phyloP scores from a whole-genome alignment of 768 basidiomycete species.

The Cantharellus anzutake region DNA sequence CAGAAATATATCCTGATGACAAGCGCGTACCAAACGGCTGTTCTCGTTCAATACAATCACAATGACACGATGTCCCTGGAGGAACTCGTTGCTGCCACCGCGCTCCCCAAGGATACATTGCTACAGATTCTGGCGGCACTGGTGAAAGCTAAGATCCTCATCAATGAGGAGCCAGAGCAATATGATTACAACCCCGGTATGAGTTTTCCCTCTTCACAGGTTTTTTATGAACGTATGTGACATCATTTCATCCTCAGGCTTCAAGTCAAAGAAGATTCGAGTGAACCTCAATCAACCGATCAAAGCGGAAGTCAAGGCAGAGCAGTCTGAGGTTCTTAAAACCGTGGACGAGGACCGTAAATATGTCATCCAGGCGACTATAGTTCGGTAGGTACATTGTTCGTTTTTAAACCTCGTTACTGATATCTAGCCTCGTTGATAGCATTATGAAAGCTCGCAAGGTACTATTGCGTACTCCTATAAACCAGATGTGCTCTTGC shows the following conservation, averaged over 20 bases:
- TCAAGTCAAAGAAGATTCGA: slow-evolving; percentile 19
- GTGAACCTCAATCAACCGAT: slow-evolving; percentile 34
- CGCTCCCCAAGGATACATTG: slow-evolving; percentile 55
- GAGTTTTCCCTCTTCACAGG: slow-evolving; percentile 9
- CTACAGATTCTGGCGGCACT: slow-evolving; percentile 33
- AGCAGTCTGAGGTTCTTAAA: slow-evolving; percentile 76
- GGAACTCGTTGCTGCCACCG: slow-evolving; percentile 63
- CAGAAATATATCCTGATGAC: slow-evolving; percentile 96
- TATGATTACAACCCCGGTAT: slow-evolving; percentile 80
- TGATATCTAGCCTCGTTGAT: slow-evolving; percentile 13
- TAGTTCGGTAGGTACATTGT: slow-evolving; percentile 4
- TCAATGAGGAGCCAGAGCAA: slow-evolving; percentile 74
- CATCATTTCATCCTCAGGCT: slow-evolving; percentile 6
- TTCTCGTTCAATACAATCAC: slow-evolving; percentile 87
- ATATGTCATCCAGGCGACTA: slow-evolving; percentile 12
- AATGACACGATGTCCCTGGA: slow-evolving; percentile 69
- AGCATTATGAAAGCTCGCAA: slow-evolving; percentile 89
- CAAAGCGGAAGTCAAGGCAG: slow-evolving; percentile 87
- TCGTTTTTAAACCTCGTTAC: background rate
- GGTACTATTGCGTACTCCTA: slow-evolving; percentile 8
- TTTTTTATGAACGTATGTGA: background rate
- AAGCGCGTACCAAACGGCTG: slow-evolving; percentile 85
- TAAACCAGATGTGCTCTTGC: background rate
- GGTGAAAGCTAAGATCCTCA: slow-evolving; percentile 74
- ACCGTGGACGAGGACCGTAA: slow-evolving; percentile 94